Evolutionary conservation across 2,329 filamentous ascomycete genomes (phyloP), one percentile per base, ranked within the genome.

Genomic region (Fusarium beomiforme): DNA sequence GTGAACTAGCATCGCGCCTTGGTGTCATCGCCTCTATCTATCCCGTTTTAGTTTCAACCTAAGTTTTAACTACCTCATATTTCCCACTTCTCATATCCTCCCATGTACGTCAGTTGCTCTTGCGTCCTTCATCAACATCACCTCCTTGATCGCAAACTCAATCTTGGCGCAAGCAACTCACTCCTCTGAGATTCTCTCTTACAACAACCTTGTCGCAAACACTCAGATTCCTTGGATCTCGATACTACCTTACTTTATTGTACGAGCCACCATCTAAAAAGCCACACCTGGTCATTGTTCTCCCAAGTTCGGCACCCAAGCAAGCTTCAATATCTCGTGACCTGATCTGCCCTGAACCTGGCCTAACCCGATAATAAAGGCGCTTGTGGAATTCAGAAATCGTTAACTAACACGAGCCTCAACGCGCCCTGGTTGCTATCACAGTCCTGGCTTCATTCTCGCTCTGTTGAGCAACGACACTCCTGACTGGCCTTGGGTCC

Each of bases 331-430:
- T 66, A 59, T 73, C 70, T 69, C 70, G 70, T 73, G 70, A 71
- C 70, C 44, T 59, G 50, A 65, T 64, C 46, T 64, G 47, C 46
- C 39, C 47, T 64, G 56, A 17, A 34, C 36, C 49, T 56, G 57
- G 37, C 49, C 39, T 55, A 36, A 33, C 26, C 51, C 29, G 26
- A 54, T 46, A 63, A 64, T 54, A 64, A 44, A 56, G 47, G 59
- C 51, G 55, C 56, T 57, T 67, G 59, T 42, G 46, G 63, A n/a
- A 46, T 61, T 59, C 59, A 43, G 63, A 43, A 53, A 65, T 62
- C 59, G 57, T 54, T 60, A 63, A 68, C 70, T 60, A 59, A 71
- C 70, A 72, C 70, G 53, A 73, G 70, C 67, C 70, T 73, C 63
- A 65, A 54, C 47, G 63, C 55, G 63, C 67, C 58, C 63, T 64